A percentile compares a stretch with the other conserved stretches of the same genome.
Conservation (phyloP, 768 basidiomycete species). For the Dentipellis fragilis region DNA sequence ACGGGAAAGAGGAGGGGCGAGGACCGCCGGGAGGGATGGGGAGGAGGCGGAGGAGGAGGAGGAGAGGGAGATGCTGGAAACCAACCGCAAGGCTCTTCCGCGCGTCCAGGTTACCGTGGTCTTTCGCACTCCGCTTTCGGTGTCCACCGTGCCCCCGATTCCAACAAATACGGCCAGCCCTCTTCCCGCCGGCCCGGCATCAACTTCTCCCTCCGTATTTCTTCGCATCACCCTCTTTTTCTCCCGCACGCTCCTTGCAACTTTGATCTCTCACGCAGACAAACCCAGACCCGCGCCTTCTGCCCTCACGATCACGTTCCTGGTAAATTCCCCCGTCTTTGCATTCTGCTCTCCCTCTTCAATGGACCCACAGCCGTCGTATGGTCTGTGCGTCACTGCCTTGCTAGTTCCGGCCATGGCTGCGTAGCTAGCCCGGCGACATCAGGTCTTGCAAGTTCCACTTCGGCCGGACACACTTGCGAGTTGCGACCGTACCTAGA, state of each 20-base stretch:
- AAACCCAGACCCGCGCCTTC: too few relatives aligned
- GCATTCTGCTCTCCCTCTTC: too few relatives aligned
- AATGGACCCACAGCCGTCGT: too few relatives aligned
- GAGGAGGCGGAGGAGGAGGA: neutral
- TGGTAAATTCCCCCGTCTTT: too few relatives aligned
- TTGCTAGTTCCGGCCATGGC: too few relatives aligned
- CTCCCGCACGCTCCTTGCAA: neutral
- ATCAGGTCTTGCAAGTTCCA: neutral
- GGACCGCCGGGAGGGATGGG: slow-evolving; percentile 1
- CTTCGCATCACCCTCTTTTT: neutral
- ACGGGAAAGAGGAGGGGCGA: slow-evolving; percentile 7
- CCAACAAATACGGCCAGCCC: neutral
- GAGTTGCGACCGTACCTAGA: neutral
- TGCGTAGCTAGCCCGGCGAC: neutral
- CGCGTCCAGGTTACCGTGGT: neutral
- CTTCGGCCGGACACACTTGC: neutral
- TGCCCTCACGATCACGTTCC: too few relatives aligned
- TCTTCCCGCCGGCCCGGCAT: neutral
- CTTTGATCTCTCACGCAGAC: too few relatives aligned
- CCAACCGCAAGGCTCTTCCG: slow-evolving; percentile 5
- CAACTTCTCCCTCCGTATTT: neutral
- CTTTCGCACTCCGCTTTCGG: slow-evolving; percentile 9
- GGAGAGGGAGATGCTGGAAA: slow-evolving; percentile 5
- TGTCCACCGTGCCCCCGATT: neutral
- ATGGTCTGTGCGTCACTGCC: too few relatives aligned